Evolutionary conservation across 805 yeast genomes (phyloP).

Genomic region (Brettanomyces nanus): DNA sequence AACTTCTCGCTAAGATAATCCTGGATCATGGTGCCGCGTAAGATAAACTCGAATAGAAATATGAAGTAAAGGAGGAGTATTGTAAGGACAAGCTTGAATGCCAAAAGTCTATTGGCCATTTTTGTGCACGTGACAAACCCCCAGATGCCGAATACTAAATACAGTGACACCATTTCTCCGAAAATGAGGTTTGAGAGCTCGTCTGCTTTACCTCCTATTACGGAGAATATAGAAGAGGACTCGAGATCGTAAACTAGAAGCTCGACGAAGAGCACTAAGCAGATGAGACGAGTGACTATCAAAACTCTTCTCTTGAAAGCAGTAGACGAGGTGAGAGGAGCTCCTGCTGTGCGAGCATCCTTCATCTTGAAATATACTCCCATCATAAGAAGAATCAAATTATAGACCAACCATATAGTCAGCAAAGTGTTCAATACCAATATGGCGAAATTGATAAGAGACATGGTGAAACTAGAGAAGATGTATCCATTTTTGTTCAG

Average conservation of each 20-base stretch:
- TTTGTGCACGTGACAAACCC: conserved; percentile 14
- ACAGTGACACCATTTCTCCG: conserved; percentile 15
- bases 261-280: conserved; percentile 16
- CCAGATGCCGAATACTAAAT: conserved; percentile 11
- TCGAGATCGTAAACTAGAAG: conserved; percentile 24
- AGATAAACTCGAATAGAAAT: conserved; percentile 12
- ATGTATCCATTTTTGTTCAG: conserved; percentile 23
- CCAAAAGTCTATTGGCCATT: conserved; percentile 12
- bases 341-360: background rate
- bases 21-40: conserved; percentile 12
- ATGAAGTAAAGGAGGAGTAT: conserved; percentile 11
- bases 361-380: conserved; percentile 18
- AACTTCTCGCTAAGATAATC: conserved; percentile 9
- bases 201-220: conserved; percentile 18
- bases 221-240: conserved; percentile 20
- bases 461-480: conserved; percentile 12
- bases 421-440: conserved; percentile 18
- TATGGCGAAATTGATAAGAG: conserved; percentile 15
- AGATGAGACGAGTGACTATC: conserved; percentile 12
- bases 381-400: conserved; percentile 21
- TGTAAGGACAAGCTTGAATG: conserved; percentile 12
- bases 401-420: conserved; percentile 26
- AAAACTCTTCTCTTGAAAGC: conserved; percentile 2
- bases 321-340: background rate
- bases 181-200: conserved; percentile 17